Evolutionary conservation across 345 rosid species (phyloP).

Genomic region (Balakata baccata): DNA sequence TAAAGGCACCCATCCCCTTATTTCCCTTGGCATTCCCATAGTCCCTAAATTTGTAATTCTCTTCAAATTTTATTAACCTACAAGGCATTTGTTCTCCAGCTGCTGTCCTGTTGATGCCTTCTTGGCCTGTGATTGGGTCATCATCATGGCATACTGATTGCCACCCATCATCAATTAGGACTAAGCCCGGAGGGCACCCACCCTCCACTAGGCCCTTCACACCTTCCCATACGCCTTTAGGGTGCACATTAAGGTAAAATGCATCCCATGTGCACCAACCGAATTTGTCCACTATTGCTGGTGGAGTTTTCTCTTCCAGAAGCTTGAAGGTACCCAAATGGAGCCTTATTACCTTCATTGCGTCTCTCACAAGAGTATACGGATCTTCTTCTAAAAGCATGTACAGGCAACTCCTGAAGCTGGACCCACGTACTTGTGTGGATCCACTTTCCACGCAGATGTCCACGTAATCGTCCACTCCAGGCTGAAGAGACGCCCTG

Average conservation of each 20-base stretch:
- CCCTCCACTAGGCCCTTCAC: conserved; percentile 64
- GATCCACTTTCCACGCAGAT: conserved; percentile 83
- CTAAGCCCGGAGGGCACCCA: conserved; percentile 82
- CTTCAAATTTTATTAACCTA: conserved; percentile 62
- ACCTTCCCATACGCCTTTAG: conserved; percentile 66
- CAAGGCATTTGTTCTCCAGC: conserved; percentile 93
- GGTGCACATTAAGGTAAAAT: conserved; percentile 72
- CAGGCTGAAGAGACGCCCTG: conserved; percentile 59
- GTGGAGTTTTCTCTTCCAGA: conserved; percentile 69
- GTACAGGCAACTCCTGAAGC: conserved; percentile 44
- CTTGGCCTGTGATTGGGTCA: conserved; percentile 48
- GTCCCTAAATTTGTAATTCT: conserved; percentile 70
- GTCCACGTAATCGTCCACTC: conserved; percentile 53
- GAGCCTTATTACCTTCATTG: conserved; percentile 49
- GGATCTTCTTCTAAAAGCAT: conserved; percentile 67
- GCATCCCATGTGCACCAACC: conserved; percentile 99
- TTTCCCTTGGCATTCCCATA: conserved; percentile 38
- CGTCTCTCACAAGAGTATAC: conserved; percentile 55
- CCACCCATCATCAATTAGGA: conserved; percentile 85
- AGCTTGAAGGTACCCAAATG: conserved; percentile 67
- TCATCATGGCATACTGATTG: conserved; percentile 70
- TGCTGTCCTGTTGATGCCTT: conserved; percentile 54
- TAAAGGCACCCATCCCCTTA: conserved; percentile 54
- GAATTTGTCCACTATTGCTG: conserved; percentile 72
- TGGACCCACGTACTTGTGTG: conserved; percentile 41